Evolutionary conservation across 2,329 filamentous ascomycete species (phyloP).

Genomic region (Sporothrix schenckii): DNA sequence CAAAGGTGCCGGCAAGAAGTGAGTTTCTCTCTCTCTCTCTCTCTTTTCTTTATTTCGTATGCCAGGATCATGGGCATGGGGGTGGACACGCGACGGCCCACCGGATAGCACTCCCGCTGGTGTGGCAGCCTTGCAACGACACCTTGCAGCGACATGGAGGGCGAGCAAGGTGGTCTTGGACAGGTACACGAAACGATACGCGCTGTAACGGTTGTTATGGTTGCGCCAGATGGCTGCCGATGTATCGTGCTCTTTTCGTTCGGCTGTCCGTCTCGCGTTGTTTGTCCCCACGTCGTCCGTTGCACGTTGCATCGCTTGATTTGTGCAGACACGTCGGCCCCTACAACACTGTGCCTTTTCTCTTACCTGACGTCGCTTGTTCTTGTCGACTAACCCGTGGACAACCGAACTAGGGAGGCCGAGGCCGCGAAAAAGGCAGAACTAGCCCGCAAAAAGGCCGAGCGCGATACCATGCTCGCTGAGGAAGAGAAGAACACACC

Average conservation of each 20-base stretch:
- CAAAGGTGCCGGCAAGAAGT: constrained; percentile 89
- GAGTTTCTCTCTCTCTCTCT: constrained; percentile 43
- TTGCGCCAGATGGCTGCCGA: not conserved
- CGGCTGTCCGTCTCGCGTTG: not conserved
- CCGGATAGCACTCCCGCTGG: constrained; percentile 1
- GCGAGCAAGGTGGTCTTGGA: not conserved
- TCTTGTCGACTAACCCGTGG: constrained; percentile 17
- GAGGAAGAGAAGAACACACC: constrained; percentile 75
- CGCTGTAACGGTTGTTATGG: not conserved
- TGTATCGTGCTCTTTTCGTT: not conserved
- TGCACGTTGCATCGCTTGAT: not conserved
- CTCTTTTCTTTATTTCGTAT: not conserved
- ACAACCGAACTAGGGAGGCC: constrained; percentile 68
- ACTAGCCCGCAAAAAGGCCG: constrained; percentile 84
- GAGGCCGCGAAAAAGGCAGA: constrained; percentile 84
- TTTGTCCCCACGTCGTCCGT: not conserved
- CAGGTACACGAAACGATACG: not conserved
- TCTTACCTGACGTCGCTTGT: not conserved
- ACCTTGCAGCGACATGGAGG: not conserved
- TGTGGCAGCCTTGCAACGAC: constrained; percentile 21
- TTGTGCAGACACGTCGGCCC: not conserved
- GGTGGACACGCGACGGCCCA: constrained; percentile 5
- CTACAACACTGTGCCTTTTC: not conserved
- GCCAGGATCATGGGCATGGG: not conserved
- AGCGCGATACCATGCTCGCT: constrained; percentile 78